Base-by-base conservation (phyloP, 1,139 yeast species). In the Nakaseomyces kungkrabaensis region DNA sequence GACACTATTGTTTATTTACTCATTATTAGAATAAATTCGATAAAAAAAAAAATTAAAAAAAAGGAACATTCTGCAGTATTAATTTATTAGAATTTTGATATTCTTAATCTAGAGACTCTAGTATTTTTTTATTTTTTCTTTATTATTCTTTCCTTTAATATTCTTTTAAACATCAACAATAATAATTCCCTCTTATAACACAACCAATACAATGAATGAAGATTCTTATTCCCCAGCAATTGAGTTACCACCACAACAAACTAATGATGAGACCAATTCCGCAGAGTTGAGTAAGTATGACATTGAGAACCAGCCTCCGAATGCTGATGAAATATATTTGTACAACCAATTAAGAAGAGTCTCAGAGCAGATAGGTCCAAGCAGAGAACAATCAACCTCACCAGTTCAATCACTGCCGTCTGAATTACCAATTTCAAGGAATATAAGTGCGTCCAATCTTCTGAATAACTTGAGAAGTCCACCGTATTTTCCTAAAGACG, bases 351-450 rank as follows among this genome's bases (percentile, higher is more conserved):
- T 41, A 9, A 41, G 34, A 13, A 22, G 44, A 6, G 44, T 41
- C 8, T 41, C 44, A 13, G 44, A 41, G n/a, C 33, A 41, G 24
- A 29, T 41, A 22, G 44, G 11, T 5, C 34, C 42, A 5, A 38
- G 42, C 32, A 24, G 42, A 38, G 31, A 38, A 10, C 42, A 38
- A n/a, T 38, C 42, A 7, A 31, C 7, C 6, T 38, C 42, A 1
- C 42, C 42, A 9, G 42, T 38, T 11, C 42, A 38, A 25, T 38
- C 42, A 11, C 42, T 38, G 42, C 42, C 42, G 42, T 38, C 42
- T 25, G 42, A 38, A n/a, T 26, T 38, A 38, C 42, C 42, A 4
- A 24, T 38, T 26, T 38, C 42, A 5, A 38, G 42, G 13, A 38
- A 38, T 31, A 38, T 38, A 10, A 38, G 42, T n/a, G 22, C 42